Percentiles rank a stretch among this genome's conserved stretches.
Conservation (phyloP, 1,284 basidiomycete genomes). For the Puccinia hordei region DNA sequence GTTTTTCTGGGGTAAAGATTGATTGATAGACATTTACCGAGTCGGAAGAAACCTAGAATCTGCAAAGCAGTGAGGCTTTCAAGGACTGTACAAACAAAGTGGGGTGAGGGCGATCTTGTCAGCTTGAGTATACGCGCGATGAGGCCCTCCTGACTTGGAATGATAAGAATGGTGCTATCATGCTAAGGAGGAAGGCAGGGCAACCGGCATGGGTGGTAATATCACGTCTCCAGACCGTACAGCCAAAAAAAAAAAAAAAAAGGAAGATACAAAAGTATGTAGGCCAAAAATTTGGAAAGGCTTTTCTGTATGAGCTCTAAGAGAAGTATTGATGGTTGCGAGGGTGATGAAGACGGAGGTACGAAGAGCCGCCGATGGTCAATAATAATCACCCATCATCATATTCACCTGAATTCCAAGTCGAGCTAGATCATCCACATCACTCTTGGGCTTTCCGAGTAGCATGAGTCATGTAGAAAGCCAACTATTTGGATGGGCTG, state of each 20-base stretch:
- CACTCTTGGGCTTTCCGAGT: background rate
- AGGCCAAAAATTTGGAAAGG: too few species aligned
- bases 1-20: constrained; percentile 20
- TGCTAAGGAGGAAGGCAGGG: background rate
- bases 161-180: background rate
- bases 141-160: background rate
- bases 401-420: background rate
- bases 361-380: background rate
- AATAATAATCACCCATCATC: background rate
- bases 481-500: background rate
- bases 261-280: too few species aligned
- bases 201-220: background rate
- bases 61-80: background rate
- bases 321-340: background rate
- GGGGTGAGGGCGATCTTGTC: constrained; percentile 4
- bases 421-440: background rate
- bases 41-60: constrained; percentile 20
- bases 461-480: background rate
- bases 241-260: background rate
- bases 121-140: constrained; percentile 7
- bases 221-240: background rate
- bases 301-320: background rate
- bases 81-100: constrained; percentile 14
- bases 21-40: background rate
- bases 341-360: background rate